Evolutionary conservation across 345 rosid species (phyloP).

Genomic region (Erysimum cheiranthoides): DNA sequence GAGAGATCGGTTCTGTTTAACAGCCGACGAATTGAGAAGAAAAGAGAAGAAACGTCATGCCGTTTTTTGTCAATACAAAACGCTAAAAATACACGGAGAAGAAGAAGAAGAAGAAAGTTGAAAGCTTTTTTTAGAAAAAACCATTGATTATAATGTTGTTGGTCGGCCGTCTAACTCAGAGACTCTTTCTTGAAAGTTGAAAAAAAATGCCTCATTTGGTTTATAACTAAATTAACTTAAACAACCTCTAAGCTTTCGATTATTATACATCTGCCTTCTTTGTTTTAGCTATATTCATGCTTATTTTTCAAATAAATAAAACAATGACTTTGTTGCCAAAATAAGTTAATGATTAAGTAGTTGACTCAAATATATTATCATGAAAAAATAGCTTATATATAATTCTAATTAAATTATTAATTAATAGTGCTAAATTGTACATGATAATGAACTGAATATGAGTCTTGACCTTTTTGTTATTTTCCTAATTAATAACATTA

Average conservation of each 20-base stretch:
- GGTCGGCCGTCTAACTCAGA: slow-evolving; percentile 16
- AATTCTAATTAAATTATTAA: not conserved
- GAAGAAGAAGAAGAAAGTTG: not conserved
- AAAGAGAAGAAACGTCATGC: slow-evolving; percentile 28
- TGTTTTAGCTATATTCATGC: not conserved
- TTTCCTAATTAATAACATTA: not conserved
- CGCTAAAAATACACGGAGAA: slow-evolving; percentile 30
- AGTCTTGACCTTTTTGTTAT: not conserved
- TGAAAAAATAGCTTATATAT: not conserved
- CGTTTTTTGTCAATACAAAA: slow-evolving; percentile 33
- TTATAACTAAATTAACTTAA: not conserved
- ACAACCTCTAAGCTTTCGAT: not conserved
- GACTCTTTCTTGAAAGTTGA: slow-evolving; percentile 9
- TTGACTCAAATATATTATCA: not conserved
- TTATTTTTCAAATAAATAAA: not conserved
- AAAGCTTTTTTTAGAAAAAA: not conserved
- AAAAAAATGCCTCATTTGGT: not conserved
- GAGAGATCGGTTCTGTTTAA: slow-evolving; percentile 34
- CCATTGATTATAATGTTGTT: not conserved
- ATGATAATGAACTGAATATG: not conserved
- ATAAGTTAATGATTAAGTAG: slow-evolving; percentile 10
- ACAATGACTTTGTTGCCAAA: not conserved
- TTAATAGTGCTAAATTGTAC: too few species aligned
- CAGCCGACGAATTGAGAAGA: slow-evolving; percentile 4
- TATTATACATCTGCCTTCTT: not conserved